phyloP scores from a whole-genome alignment of 2,329 filamentous ascomycete genomes.

The Colletotrichum eleusines region DNA sequence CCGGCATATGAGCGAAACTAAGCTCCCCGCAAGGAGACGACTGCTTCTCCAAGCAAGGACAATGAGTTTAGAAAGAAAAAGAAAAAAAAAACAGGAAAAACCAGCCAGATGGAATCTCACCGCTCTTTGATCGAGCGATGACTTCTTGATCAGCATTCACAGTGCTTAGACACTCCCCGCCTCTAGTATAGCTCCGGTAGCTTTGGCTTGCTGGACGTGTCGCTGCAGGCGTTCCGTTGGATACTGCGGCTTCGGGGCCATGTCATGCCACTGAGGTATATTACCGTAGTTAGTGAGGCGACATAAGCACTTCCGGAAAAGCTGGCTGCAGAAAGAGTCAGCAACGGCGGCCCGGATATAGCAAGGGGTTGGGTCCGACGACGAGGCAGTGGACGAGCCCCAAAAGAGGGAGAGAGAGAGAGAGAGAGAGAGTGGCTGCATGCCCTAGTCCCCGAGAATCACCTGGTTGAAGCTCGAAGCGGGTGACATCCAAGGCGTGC shows the following conservation, averaged over 20 bases:
- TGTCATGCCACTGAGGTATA: neutral
- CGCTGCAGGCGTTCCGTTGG: neutral
- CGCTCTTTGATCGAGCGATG: slow-evolving; percentile 26
- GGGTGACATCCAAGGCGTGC: neutral
- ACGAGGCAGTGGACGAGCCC: neutral
- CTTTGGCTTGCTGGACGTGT: neutral
- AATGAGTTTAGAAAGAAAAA: no score
- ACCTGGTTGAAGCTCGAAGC: slow-evolving; percentile 19
- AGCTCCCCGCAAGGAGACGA: no score
- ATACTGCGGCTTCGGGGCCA: neutral
- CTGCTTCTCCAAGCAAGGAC: no score
- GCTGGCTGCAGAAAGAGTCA: neutral
- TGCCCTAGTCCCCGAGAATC: slow-evolving; percentile 19
- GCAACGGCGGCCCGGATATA: slow-evolving; percentile 18
- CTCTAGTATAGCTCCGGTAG: slow-evolving; percentile 23
- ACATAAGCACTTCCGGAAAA: slow-evolving; percentile 21
- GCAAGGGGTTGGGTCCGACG: slow-evolving; percentile 9
- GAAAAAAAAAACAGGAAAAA: no score
- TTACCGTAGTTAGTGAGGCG: slow-evolving; percentile 5
- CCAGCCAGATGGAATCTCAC: slow-evolving; percentile 25
- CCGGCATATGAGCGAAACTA: slow-evolving; percentile 32
- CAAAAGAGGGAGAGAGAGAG: no score
- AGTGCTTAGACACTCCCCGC: neutral
- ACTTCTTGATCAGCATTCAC: slow-evolving; percentile 12
- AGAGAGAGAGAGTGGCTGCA: slow-evolving; percentile 7